Base-by-base conservation (phyloP, 106 monocot species). In the Alisma plantagoaquatica region DNA sequence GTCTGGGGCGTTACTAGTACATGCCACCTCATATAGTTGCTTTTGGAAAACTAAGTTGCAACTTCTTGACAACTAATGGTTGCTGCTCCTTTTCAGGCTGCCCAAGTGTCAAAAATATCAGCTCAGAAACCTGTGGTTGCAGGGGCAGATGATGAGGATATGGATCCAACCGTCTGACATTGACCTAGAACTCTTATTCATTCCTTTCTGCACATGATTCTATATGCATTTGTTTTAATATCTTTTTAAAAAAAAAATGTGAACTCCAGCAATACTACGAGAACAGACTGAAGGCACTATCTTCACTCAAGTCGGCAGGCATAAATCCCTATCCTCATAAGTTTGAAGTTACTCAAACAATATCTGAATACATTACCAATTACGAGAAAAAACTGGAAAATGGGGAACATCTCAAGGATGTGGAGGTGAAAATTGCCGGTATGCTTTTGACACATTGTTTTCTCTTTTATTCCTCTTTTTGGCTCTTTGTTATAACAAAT, bases 261-360 rank as follows among this genome's bases (percentile, higher is more conserved):
- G 27, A 14, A 31, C 53, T 60, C 20, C 80, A 84, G 87, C 83
- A 88, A 88, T 96, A 84, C 55, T 78, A 64, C 78, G 79, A 88
- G 64, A 96, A 84, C 66, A 77, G 94, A 59, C 51, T 81, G 64
- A 84, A 71, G 62, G 45, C 55, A 10, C 70, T 96, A 32, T 56
- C 71, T 17, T 41, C 73, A 14, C 33, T 71, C 14, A 88, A 84
- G 65, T 44, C 46, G 3, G 17, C 66, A 16, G 83, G 77, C 23
- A 19, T 51, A 33, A 83, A 92, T 49, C 83, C 80, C 19, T 94
- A 94, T 52, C 93, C 93, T 3, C 87, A 87, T 57, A 94, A 96
- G 43, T 96, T 96, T 58, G 56, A 70, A 12, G 88, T 66, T 46
- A 20, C 45, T 12, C 75, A 81, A 10, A 57, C 77, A 23, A 62